These are phyloP conservation scores for Cicer pinnatifidum DNA, from an alignment of 306 rosid species.

Conservation along the genomic window DNA sequence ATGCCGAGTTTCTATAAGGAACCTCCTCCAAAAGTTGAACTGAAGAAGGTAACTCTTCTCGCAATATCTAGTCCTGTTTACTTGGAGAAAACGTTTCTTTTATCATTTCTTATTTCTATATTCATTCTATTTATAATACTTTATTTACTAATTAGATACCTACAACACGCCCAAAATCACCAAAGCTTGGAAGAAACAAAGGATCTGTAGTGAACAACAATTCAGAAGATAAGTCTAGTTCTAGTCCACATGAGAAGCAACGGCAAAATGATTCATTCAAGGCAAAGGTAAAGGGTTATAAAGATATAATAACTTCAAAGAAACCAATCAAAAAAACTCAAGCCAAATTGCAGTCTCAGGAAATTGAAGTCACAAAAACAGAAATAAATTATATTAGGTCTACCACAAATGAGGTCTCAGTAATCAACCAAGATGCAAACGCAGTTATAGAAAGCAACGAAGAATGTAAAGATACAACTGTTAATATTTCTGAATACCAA, in stretches of 20 bases:
- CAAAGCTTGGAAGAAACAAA: slow-evolving; percentile 88
- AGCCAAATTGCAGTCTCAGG: slow-evolving; percentile 53
- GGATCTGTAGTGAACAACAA: slow-evolving; percentile 51
- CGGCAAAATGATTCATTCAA: slow-evolving; percentile 57
- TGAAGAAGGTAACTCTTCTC: slow-evolving; percentile 69
- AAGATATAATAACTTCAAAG: slow-evolving; percentile 56
- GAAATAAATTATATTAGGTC: slow-evolving; percentile 44
- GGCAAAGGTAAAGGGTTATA: slow-evolving; percentile 49
- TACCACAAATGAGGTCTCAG: slow-evolving; percentile 39
- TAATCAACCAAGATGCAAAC: slow-evolving; percentile 51
- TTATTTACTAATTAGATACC: slow-evolving; percentile 65
- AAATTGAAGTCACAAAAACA: slow-evolving; percentile 48
- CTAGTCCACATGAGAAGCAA: slow-evolving; percentile 54
- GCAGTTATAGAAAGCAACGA: slow-evolving; percentile 42
- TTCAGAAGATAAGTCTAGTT: slow-evolving; percentile 57
- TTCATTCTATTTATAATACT: slow-evolving; percentile 15
- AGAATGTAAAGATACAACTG: slow-evolving; percentile 48
- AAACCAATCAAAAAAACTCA: slow-evolving; percentile 63
- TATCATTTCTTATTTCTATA: background rate
- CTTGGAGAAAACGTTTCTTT: no score
- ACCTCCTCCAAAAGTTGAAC: slow-evolving; percentile 85
- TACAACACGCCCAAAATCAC: slow-evolving; percentile 87
- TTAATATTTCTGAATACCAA: slow-evolving; percentile 41
- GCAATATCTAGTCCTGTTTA: background rate
- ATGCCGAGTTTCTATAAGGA: slow-evolving; percentile 96